These are phyloP conservation scores for Angomonas deanei DNA, from an alignment of 208 protist genomes.

Conservation along the genomic window DNA sequence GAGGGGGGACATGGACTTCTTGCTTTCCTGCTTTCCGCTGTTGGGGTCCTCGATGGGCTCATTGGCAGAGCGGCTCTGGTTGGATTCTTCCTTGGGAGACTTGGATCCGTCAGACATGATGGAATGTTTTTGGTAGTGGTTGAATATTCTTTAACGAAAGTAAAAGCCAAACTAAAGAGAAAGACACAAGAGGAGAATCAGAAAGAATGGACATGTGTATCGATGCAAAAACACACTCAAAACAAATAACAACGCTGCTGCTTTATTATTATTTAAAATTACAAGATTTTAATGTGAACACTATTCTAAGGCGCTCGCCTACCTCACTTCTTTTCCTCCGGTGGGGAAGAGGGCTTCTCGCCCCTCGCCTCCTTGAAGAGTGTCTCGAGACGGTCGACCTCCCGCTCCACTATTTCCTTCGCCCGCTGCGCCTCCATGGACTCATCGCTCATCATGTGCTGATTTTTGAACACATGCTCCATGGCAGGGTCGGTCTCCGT, in stretches of 20 bases:
- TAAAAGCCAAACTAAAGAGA: neutral
- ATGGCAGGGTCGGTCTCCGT: slow-evolving; percentile 76
- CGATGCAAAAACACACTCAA: neutral
- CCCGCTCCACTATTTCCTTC: slow-evolving; percentile 20
- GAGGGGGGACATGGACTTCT: neutral
- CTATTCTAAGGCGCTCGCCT: neutral
- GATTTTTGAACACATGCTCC: slow-evolving; percentile 63
- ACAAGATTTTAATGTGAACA: neutral
- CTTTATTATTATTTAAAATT: neutral
- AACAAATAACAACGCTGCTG: neutral
- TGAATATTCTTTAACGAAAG: neutral
- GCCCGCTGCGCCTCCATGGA: slow-evolving; percentile 42
- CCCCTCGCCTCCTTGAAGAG: slow-evolving; percentile 57
- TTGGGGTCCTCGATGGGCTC: neutral
- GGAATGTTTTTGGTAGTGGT: neutral
- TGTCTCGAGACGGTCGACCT: slow-evolving; percentile 58
- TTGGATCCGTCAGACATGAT: neutral
- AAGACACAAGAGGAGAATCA: neutral
- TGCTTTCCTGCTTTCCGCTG: neutral
- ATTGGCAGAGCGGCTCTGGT: neutral
- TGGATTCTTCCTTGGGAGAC: neutral
- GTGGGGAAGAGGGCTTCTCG: neutral
- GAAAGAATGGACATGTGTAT: neutral
- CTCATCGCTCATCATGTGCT: slow-evolving; percentile 48
- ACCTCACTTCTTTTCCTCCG: slow-evolving; percentile 7